phyloP scores from a whole-genome alignment of 2,329 filamentous ascomycete genomes.

The Pseudocercospora ulei region DNA sequence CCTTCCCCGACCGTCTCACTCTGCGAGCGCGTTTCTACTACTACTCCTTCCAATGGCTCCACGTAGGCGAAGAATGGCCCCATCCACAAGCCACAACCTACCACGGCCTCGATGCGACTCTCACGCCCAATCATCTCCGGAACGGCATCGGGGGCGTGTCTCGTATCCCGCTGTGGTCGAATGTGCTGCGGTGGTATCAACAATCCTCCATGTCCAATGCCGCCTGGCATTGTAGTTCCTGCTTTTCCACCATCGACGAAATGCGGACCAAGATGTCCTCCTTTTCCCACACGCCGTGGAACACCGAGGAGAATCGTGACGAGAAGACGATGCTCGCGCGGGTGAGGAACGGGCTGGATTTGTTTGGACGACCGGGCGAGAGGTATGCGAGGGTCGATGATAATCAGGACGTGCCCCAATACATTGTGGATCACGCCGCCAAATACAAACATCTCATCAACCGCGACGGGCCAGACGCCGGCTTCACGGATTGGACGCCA shows the following conservation, averaged over 20 bases:
- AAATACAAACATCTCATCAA: slow-evolving; percentile 37
- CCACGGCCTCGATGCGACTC: slow-evolving; percentile 40
- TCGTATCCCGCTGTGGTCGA: slow-evolving; percentile 13
- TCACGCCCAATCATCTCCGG: slow-evolving; percentile 48
- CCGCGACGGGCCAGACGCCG: slow-evolving; percentile 36
- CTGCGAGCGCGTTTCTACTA: slow-evolving; percentile 28
- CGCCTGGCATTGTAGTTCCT: slow-evolving; percentile 55
- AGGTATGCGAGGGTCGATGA: slow-evolving; percentile 43
- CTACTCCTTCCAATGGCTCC: slow-evolving; percentile 30
- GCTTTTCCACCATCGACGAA: slow-evolving; percentile 49
- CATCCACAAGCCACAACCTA: slow-evolving; percentile 54
- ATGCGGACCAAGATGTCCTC: slow-evolving; percentile 49
- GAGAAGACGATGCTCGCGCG: slow-evolving; percentile 43
- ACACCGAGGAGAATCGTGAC: slow-evolving; percentile 44
- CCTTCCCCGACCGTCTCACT: slow-evolving; percentile 27
- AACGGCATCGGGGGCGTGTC: slow-evolving; percentile 32
- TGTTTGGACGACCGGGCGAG: slow-evolving; percentile 47
- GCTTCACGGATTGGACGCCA: slow-evolving; percentile 29
- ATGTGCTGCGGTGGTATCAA: slow-evolving; percentile 32
- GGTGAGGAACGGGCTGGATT: slow-evolving; percentile 46
- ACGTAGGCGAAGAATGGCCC: slow-evolving; percentile 40
- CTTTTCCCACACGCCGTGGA: slow-evolving; percentile 49
- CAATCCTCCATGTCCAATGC: slow-evolving; percentile 44
- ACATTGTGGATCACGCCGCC: slow-evolving; percentile 35
- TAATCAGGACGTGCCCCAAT: slow-evolving; percentile 47